These are phyloP conservation scores for Fusarium verticillioides DNA, from an alignment of 2,329 filamentous ascomycete genomes.

Conservation along the genomic window DNA sequence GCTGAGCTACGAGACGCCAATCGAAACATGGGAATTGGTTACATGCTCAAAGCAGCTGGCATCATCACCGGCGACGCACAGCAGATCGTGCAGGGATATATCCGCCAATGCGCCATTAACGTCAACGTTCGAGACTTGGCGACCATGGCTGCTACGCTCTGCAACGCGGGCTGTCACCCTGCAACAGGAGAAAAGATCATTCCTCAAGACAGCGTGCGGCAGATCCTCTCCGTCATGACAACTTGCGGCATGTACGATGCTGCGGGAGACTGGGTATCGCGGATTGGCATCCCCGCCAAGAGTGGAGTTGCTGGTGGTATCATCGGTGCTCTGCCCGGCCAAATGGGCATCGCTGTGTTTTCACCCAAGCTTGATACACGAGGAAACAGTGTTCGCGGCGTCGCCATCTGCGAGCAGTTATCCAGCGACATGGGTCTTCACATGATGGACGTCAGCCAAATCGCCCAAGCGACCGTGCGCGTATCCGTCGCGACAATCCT, in stretches of 20 bases:
- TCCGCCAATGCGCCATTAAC: constrained; percentile 55
- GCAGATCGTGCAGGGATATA: constrained; percentile 53
- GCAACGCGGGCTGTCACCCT: constrained; percentile 52
- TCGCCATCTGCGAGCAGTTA: constrained; percentile 47
- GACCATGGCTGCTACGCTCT: constrained; percentile 53
- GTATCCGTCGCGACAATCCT: constrained; percentile 47
- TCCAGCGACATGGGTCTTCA: constrained; percentile 50
- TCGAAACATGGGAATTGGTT: constrained; percentile 52
- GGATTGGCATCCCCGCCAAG: constrained; percentile 53
- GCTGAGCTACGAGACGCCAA: constrained; percentile 51
- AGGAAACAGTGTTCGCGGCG: constrained; percentile 49
- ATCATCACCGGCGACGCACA: constrained; percentile 50
- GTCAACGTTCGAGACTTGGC: constrained; percentile 55
- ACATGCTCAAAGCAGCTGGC: constrained; percentile 55
- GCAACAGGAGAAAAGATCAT: constrained; percentile 49
- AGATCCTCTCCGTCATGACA: constrained; percentile 55
- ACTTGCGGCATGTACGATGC: constrained; percentile 56
- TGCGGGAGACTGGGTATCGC: constrained; percentile 54
- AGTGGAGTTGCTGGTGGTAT: constrained; percentile 50
- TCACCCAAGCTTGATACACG: constrained; percentile 48
- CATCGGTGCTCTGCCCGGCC: constrained; percentile 48
- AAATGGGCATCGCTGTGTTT: constrained; percentile 48
- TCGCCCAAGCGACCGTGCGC: constrained; percentile 45
- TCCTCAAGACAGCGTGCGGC: constrained; percentile 50
- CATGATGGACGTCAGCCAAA: constrained; percentile 51